phyloP scores from a whole-genome alignment of 208 protist species.

The Plasmodiophora brassicae region DNA sequence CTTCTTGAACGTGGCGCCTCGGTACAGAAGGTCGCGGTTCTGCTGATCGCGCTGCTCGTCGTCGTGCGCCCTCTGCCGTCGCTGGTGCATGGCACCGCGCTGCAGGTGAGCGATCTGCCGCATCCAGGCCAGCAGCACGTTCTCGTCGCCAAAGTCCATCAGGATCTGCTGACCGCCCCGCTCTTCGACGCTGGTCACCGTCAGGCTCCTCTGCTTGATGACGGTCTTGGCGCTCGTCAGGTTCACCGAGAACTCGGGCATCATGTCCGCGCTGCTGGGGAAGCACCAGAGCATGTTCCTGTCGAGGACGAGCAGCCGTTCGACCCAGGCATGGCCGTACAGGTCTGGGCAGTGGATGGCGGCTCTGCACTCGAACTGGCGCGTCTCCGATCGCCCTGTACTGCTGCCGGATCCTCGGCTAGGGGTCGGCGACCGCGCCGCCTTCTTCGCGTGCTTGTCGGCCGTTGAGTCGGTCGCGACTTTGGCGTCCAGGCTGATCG shows the following conservation, averaged over 20 bases:
- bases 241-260: conserved; percentile 6
- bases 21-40: neutral
- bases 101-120: neutral
- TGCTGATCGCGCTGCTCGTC: neutral
- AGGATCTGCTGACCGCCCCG: neutral
- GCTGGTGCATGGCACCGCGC: neutral
- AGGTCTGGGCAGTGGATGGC: neutral
- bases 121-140: neutral
- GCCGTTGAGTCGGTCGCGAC: too few species aligned
- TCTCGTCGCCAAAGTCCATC: neutral
- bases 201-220: neutral
- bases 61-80: neutral
- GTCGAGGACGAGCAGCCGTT: neutral
- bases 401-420: too few species aligned
- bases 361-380: neutral
- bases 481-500: too few species aligned
- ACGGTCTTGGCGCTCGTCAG: neutral
- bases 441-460: too few species aligned
- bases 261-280: neutral
- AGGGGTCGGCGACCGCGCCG: too few species aligned
- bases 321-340: neutral
- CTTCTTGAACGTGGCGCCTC: neutral
- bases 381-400: too few species aligned
- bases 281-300: neutral
- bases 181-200: neutral